Conservation (phyloP, 306 rosid genomes). For the Castanea sativa region DNA sequence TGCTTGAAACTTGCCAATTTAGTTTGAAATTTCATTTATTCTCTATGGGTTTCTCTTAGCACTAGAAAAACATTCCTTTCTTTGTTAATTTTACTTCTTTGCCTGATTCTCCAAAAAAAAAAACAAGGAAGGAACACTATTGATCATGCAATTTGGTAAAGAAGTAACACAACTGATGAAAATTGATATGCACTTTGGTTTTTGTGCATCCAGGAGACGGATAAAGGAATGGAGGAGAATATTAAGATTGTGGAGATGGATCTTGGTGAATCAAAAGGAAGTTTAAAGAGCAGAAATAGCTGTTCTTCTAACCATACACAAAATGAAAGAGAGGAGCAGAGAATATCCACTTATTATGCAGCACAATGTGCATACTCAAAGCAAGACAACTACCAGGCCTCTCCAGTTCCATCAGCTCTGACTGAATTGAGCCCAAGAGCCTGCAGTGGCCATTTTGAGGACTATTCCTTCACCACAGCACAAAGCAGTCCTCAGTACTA, state of each 20-base stretch:
- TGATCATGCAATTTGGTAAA: background rate
- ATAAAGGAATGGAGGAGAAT: slow-evolving; percentile 66
- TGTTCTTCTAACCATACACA: slow-evolving; percentile 34
- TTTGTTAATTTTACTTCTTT: background rate
- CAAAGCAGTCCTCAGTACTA: slow-evolving; percentile 75
- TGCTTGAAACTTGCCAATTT: background rate
- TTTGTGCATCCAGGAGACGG: slow-evolving; percentile 53
- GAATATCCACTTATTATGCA: slow-evolving; percentile 35
- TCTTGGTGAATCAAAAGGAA: slow-evolving; percentile 45
- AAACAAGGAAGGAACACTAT: too few relatives aligned
- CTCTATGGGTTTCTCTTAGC: background rate
- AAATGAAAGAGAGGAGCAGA: slow-evolving; percentile 23
- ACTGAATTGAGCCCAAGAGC: slow-evolving; percentile 70
- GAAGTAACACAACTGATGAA: background rate
- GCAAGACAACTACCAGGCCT: slow-evolving; percentile 54
- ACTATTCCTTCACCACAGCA: slow-evolving; percentile 51
- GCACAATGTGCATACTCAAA: slow-evolving; percentile 31
- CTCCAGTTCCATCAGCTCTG: slow-evolving; percentile 64
- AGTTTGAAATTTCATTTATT: background rate
- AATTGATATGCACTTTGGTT: slow-evolving; percentile 7
- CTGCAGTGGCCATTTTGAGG: slow-evolving; percentile 73
- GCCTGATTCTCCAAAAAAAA: background rate
- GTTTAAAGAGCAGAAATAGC: slow-evolving; percentile 54
- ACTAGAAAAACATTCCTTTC: background rate
- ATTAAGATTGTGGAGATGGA: slow-evolving; percentile 96